Conservation (phyloP, 805 yeast genomes). For the Candida lessepsii region DNA sequence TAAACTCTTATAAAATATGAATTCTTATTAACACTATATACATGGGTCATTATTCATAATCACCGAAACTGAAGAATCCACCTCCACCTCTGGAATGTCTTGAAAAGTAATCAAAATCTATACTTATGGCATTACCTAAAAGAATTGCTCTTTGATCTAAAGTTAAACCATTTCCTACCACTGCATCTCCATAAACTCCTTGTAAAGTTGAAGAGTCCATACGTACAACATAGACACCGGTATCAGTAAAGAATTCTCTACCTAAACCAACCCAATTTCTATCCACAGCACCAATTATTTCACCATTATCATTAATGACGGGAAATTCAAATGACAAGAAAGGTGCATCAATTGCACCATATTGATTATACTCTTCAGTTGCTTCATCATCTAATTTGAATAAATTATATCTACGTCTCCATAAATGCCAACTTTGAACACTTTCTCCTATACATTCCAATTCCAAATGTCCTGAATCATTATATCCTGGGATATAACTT, state of each 20-base stretch:
- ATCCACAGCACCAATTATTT: slow-evolving; percentile 73
- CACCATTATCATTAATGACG: slow-evolving; percentile 55
- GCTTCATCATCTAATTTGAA: slow-evolving; percentile 50
- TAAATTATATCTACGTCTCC: slow-evolving; percentile 87
- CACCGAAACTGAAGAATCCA: slow-evolving; percentile 41
- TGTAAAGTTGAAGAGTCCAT: slow-evolving; percentile 73
- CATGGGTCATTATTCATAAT: slow-evolving; percentile 9
- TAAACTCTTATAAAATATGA: no score
- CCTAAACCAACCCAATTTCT: slow-evolving; percentile 96
- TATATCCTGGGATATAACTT: slow-evolving; percentile 58
- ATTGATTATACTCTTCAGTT: slow-evolving; percentile 61
- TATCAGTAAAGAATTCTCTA: slow-evolving; percentile 89
- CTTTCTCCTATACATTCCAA: slow-evolving; percentile 72
- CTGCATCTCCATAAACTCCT: slow-evolving; percentile 53
- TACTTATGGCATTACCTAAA: slow-evolving; percentile 83
- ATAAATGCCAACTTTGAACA: slow-evolving; percentile 90
- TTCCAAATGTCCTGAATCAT: slow-evolving; percentile 32
- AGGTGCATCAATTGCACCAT: slow-evolving; percentile 84
- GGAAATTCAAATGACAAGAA: slow-evolving; percentile 86
- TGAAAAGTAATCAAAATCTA: slow-evolving; percentile 96
- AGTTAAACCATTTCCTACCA: slow-evolving; percentile 51
- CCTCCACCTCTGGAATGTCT: slow-evolving; percentile 68
- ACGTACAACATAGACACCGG: slow-evolving; percentile 85
- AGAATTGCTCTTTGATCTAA: slow-evolving; percentile 83
- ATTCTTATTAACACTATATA: no score